Conservation (phyloP, 2,329 filamentous ascomycete species). For the Rosellinia necatrix region DNA sequence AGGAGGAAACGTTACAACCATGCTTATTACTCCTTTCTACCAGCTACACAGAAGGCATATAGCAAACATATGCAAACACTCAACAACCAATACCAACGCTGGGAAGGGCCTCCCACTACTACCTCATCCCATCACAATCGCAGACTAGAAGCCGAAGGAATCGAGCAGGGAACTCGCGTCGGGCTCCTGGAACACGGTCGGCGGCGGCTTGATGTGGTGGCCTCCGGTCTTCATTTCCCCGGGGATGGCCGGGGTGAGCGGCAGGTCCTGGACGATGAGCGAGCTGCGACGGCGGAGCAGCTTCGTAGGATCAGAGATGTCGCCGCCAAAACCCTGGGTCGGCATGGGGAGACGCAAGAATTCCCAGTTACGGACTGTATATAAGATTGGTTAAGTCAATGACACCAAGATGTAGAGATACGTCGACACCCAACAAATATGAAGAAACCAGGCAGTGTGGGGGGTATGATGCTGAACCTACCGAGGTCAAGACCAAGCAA, state of each 20-base stretch:
- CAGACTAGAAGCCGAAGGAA: conserved; percentile 84
- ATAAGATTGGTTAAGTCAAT: not conserved
- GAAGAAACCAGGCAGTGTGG: conserved; percentile 18
- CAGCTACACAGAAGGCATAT: too few relatives aligned
- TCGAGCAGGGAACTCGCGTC: conserved; percentile 86
- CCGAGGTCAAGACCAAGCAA: conserved; percentile 83
- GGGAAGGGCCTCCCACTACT: too few relatives aligned
- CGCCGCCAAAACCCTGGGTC: conserved; percentile 48
- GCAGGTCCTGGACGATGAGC: conserved; percentile 77
- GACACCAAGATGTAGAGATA: too few relatives aligned
- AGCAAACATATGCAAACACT: not conserved
- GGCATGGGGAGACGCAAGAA: conserved; percentile 61
- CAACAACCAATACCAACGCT: too few relatives aligned
- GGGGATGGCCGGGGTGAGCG: conserved; percentile 47
- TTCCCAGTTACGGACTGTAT: conserved; percentile 78
- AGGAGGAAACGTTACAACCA: too few relatives aligned
- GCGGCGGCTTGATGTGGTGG: conserved; percentile 56
- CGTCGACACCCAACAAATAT: too few relatives aligned
- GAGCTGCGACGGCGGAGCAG: conserved; percentile 74
- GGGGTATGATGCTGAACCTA: conserved; percentile 48
- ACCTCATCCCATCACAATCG: not conserved
- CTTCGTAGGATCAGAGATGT: conserved; percentile 65
- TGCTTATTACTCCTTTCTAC: too few relatives aligned
- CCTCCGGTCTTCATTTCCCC: conserved; percentile 49
- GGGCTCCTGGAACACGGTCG: conserved; percentile 89